Base-by-base conservation (phyloP, 2,329 filamentous ascomycete species). In the Nemania bipapillata region DNA sequence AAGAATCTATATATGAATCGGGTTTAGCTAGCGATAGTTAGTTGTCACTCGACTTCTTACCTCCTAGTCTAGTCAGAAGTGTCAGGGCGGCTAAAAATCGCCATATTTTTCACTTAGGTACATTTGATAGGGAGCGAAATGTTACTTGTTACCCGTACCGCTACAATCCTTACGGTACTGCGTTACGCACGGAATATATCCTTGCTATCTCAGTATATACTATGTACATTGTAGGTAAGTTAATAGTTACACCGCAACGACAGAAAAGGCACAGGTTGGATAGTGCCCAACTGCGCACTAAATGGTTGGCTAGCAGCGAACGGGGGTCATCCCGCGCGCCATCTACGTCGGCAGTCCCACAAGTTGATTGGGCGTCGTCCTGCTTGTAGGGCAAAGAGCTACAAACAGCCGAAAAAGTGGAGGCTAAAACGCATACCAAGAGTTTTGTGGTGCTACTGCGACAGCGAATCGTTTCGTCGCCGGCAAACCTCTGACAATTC, bases 401-500 rank as follows among this genome's bases (percentile, higher is more conserved):
- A 47, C 59, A 40, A 30, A 15, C 53, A 40, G 37, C 50, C n/a
- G 6, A 20, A 15, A 40, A 26, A 56, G 53, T 32, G 28, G 42
- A 42, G 3, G 49, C 26, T 26, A n/a, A 45, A 30, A 45, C 40
- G 37, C 3, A 7, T 32, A 26, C 9, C 30, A 2, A 17, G 2
- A 53, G 59, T 66, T 66, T 60, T 28, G 54, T 64, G 49, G 24
- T 64, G 42, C 54, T 55, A 26, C 35, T 8, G 11, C 26, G 65
- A n/a, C 35, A 60, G 57, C 68, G 49, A 68, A 70, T 70, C 68
- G 49, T 63, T 62, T 62, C 40, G 20, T 9, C 40, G 28, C 12
- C 28, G 35, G 22, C 28, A 6, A n/a, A 20, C 12, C 30, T 26
- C 54, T 22, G 26, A 53, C 53, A 17, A 53, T n/a, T 30, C 60